Evolutionary conservation across 1,284 basidiomycete species (phyloP).

Genomic region (Pascua guehoae): DNA sequence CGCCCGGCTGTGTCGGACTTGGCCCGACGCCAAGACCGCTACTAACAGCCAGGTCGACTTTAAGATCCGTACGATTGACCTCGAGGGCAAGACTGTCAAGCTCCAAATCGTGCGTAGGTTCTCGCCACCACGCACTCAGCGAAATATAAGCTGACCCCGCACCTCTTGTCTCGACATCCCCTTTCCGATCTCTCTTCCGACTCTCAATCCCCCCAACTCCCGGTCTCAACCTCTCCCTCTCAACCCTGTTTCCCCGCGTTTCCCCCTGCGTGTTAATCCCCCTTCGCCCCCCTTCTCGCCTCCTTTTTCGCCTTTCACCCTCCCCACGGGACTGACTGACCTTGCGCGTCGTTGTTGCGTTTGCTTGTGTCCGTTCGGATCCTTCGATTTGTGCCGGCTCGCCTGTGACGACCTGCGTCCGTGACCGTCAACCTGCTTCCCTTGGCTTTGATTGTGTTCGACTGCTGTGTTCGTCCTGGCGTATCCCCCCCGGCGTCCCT

Average conservation of each 20-base stretch:
- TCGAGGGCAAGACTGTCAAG: slow-evolving; percentile 99
- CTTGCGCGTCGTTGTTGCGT: slow-evolving; percentile 3
- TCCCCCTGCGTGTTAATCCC: neutral
- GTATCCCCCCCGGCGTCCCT: too few relatives aligned
- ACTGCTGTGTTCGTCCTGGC: too few relatives aligned
- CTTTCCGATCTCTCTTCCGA: slow-evolving; percentile 9
- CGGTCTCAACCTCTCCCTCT: slow-evolving; percentile 2
- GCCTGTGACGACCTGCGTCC: neutral
- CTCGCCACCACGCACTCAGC: slow-evolving; percentile 28
- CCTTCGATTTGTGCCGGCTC: neutral
- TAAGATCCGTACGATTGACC: slow-evolving; percentile 99
- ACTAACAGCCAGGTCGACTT: slow-evolving; percentile 67
- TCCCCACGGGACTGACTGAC: slow-evolving; percentile 14
- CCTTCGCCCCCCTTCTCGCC: neutral
- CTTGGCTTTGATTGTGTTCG: slow-evolving; percentile 5
- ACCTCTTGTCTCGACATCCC: slow-evolving; percentile 12
- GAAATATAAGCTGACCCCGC: slow-evolving; percentile 23
- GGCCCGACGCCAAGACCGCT: too few relatives aligned
- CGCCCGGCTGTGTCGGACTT: slow-evolving; percentile 87
- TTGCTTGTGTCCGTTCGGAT: neutral
- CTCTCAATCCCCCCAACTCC: slow-evolving; percentile 9
- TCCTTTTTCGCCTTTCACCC: slow-evolving; percentile 1
- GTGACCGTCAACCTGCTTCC: neutral
- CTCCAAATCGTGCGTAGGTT: slow-evolving; percentile 83
- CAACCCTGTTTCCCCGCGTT: neutral